These are phyloP conservation scores for Fusarium chuoi DNA, from an alignment of 2,329 filamentous ascomycete species.

Conservation along the genomic window DNA sequence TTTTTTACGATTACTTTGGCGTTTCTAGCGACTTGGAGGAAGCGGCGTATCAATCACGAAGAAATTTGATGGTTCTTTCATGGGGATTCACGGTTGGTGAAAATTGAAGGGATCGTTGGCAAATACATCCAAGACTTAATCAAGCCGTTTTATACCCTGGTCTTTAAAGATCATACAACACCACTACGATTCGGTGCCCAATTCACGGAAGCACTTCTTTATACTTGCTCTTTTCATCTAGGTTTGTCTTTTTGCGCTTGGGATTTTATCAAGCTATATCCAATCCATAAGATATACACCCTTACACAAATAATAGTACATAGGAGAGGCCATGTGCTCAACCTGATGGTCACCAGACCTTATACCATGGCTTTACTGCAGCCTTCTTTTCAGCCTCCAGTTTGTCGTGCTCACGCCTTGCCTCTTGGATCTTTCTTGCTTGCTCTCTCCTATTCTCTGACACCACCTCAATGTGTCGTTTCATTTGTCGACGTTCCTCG, in stretches of 20 bases:
- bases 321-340: not conserved
- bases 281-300: slow-evolving; percentile 35
- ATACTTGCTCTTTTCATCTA: not conserved
- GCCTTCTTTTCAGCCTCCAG: slow-evolving; percentile 49
- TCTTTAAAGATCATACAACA: slow-evolving; percentile 20
- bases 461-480: slow-evolving; percentile 78
- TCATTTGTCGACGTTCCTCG: slow-evolving; percentile 84
- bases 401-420: slow-evolving; percentile 49
- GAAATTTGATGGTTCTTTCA: slow-evolving; percentile 4
- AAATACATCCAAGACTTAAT: slow-evolving; percentile 21
- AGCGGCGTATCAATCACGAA: not conserved
- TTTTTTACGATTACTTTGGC: slow-evolving; percentile 21
- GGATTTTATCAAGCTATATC: slow-evolving; percentile 11
- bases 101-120: slow-evolving; percentile 11
- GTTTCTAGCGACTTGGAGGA: slow-evolving; percentile 13
- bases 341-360: slow-evolving; percentile 59
- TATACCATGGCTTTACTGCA: slow-evolving; percentile 62
- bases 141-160: slow-evolving; percentile 31
- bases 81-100: not conserved
- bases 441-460: slow-evolving; percentile 62
- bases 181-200: not conserved
- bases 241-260: slow-evolving; percentile 11
- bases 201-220: slow-evolving; percentile 2
- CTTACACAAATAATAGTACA: slow-evolving; percentile 40
- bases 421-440: slow-evolving; percentile 57